Base-by-base conservation (phyloP, 2,329 filamentous ascomycete genomes). In the Ophiostoma australiae region DNA sequence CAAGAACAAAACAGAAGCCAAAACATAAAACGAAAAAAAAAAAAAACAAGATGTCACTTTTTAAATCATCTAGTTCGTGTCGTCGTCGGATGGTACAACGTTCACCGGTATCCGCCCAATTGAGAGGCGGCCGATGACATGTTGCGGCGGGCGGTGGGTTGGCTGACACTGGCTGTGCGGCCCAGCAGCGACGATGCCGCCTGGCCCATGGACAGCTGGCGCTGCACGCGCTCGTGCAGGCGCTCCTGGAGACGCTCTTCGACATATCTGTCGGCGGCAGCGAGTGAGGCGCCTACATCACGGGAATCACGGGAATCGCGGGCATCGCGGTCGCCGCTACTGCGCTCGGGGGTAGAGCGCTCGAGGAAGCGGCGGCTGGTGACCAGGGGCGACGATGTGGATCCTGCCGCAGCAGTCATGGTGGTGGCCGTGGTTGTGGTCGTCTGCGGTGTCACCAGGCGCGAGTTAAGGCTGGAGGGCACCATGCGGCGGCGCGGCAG, bases 401-500 rank as follows among this genome's bases (percentile, higher is more conserved):
- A 69, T 2, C 70, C 74, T 1, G 78, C 72, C 6, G 67, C 67
- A 2, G 67, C 44, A 0, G 44, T 41, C 66, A 41, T 31, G 11
- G 37, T 48, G 23, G 67, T 52, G 1, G 67, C 67, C 17, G 67
- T 68, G 2, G 79, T 76, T 6, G 81, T 78, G 1, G 80, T 76
- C 7, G 80, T 76, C 20, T 79, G 79, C 2, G 82, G 80, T 5
- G 79, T 76, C 2, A 81, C 78, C 10, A 86, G 76, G 35, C 85
- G 82, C 69, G 84, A 83, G 71, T 81, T 81, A 63, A 85, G 76
- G 31, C 81, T 82, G 0, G 85, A 83, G 8, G 84, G 81, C 20
- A 82, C 81, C 68, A 87, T 79, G 27, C 87, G 83, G 69, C 87
- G 83, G 63, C 86, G 82, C 6, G 86, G 85, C 20, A 88, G 78